Conservation (phyloP, 1,139 yeast species). For the Debaryomyces fabryi region DNA sequence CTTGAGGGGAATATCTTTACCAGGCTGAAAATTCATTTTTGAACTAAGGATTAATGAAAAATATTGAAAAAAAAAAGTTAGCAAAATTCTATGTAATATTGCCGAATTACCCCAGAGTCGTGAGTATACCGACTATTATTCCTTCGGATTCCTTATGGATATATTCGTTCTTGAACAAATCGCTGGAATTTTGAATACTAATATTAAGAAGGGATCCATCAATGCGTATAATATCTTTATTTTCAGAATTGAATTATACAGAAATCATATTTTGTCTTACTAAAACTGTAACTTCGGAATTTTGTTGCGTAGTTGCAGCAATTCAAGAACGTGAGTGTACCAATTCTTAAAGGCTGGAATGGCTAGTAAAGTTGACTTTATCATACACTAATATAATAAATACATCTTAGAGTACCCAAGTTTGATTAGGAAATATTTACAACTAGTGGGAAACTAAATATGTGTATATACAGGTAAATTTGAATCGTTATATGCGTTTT, state of each 20-base stretch:
- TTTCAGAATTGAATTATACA: neutral
- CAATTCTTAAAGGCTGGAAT: neutral
- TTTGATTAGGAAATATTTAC: neutral
- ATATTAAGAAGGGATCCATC: neutral
- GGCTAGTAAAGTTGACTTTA: neutral
- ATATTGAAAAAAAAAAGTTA: neutral
- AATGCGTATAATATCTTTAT: neutral
- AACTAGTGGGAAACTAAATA: neutral
- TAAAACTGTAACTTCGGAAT: neutral
- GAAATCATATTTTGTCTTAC: no score
- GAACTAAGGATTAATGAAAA: neutral
- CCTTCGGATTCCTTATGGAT: neutral
- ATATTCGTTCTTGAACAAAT: neutral
- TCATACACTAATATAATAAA: neutral
- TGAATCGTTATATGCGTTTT: conserved; percentile 1
- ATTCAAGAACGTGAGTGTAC: neutral
- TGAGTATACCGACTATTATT: neutral
- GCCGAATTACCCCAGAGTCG: neutral
- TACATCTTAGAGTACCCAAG: neutral
- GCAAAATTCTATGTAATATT: neutral
- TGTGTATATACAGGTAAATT: neutral
- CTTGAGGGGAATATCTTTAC: conserved; percentile 1
- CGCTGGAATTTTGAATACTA: neutral
- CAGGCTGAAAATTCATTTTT: neutral
- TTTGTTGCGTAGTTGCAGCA: neutral